Conservation (phyloP, 257 asterid species). For the Nyctanthes arbortristis region DNA sequence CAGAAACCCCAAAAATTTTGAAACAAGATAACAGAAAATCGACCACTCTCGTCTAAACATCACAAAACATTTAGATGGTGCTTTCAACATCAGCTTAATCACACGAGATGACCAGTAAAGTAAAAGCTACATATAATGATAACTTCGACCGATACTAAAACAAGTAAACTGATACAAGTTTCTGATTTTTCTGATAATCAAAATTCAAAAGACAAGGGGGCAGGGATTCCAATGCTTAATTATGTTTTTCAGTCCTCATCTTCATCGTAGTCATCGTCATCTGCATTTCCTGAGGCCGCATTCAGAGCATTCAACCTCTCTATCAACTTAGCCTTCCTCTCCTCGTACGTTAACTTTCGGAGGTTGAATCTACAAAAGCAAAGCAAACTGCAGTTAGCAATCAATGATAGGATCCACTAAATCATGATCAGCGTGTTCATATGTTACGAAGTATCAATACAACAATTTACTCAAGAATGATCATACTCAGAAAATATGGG, state of each 20-base stretch:
- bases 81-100: conserved; percentile 8
- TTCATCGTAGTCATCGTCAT: conserved; percentile 50
- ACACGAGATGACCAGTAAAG: neutral
- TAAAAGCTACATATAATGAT: neutral
- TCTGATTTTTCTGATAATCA: conserved; percentile 8
- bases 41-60: neutral
- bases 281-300: conserved; percentile 54
- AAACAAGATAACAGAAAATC: neutral
- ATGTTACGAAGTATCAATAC: neutral
- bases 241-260: conserved; percentile 46
- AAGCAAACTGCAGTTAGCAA: neutral
- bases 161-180: neutral
- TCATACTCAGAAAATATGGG: neutral
- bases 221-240: neutral
- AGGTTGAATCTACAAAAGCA: conserved; percentile 54
- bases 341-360: conserved; percentile 70
- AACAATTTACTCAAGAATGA: neutral
- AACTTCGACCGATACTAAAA: neutral
- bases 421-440: neutral
- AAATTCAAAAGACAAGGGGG: conserved; percentile 22
- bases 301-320: conserved; percentile 74
- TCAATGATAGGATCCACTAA: neutral
- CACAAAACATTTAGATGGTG: neutral
- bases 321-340: conserved; percentile 63
- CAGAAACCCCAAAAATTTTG: neutral